These are phyloP conservation scores for Colletotrichum sp. DNA, from an alignment of 2,329 filamentous ascomycete genomes.

Conservation along the genomic window DNA sequence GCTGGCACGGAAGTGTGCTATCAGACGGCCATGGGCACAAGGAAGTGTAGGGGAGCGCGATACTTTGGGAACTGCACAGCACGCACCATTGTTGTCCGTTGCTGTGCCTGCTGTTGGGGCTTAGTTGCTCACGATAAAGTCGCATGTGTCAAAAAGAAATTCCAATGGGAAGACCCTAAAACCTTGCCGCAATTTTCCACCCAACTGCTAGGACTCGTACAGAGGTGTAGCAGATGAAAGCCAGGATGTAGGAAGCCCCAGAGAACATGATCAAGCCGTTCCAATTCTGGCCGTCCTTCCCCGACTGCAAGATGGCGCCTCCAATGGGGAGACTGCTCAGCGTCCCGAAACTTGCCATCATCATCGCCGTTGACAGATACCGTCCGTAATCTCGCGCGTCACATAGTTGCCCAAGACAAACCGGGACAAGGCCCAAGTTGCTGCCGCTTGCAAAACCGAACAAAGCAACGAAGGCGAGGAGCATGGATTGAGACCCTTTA, in stretches of 20 bases:
- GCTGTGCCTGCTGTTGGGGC: slow-evolving; percentile 18
- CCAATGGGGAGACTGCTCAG: slow-evolving; percentile 52
- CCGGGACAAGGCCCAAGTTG: slow-evolving; percentile 78
- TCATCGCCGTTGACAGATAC: slow-evolving; percentile 79
- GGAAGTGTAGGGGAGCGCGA: slow-evolving; percentile 41
- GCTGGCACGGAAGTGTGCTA: slow-evolving; percentile 50
- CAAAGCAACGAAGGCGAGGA: slow-evolving; percentile 71
- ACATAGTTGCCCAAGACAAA: slow-evolving; percentile 83
- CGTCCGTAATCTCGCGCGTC: slow-evolving; percentile 76
- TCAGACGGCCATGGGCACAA: slow-evolving; percentile 36
- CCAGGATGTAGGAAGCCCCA: slow-evolving; percentile 15
- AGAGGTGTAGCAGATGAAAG: slow-evolving; percentile 16
- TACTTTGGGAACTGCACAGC: slow-evolving; percentile 42
- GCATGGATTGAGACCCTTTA: slow-evolving; percentile 55
- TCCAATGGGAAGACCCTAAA: neutral
- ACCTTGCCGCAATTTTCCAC: slow-evolving; percentile 4
- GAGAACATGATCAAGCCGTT: slow-evolving; percentile 14
- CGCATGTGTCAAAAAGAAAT: neutral
- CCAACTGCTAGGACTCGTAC: slow-evolving; percentile 16
- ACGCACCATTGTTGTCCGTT: slow-evolving; percentile 36
- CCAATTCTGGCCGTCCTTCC: slow-evolving; percentile 9
- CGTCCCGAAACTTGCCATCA: slow-evolving; percentile 76
- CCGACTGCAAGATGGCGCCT: slow-evolving; percentile 32
- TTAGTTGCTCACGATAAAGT: neutral
- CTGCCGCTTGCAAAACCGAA: slow-evolving; percentile 84